phyloP scores from a whole-genome alignment of 768 basidiomycete genomes.

The Dendrothele bispora region DNA sequence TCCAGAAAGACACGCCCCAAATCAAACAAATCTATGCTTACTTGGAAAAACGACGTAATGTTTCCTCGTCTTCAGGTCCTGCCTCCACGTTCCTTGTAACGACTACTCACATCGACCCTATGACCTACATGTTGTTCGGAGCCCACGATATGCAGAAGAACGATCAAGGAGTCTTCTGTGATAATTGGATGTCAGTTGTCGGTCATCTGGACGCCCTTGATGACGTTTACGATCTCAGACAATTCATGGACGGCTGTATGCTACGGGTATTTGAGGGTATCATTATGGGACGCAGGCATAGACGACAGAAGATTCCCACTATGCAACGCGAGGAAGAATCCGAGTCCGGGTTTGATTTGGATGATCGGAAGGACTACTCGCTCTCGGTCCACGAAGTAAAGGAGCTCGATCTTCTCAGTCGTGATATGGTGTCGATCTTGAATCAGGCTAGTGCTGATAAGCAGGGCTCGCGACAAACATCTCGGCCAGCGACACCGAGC shows the following conservation, averaged over 20 bases:
- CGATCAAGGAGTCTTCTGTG: conserved; percentile 78
- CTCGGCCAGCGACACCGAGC: conserved; percentile 63
- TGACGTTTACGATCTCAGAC: conserved; percentile 80
- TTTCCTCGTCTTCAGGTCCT: conserved; percentile 42
- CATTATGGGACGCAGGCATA: conserved; percentile 40
- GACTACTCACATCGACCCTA: conserved; percentile 83
- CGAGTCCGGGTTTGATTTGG: conserved; percentile 62
- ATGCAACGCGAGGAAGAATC: conserved; percentile 48
- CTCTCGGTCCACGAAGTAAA: conserved; percentile 68
- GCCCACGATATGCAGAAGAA: conserved; percentile 75
- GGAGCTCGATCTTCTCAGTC: conserved; percentile 74
- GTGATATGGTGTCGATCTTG: conserved; percentile 71
- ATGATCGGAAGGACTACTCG: conserved; percentile 44
- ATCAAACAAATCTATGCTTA: conserved; percentile 83
- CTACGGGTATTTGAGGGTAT: conserved; percentile 91
- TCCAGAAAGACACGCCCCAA: conserved; percentile 23
- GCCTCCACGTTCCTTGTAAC: conserved; percentile 73
- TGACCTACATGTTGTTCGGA: conserved; percentile 91
- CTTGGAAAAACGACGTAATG: conserved; percentile 80
- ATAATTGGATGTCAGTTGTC: conserved; percentile 86
- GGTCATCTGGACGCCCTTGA: conserved; percentile 75
- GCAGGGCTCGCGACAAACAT: conserved; percentile 57
- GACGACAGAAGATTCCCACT: conserved; percentile 29
- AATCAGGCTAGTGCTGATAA: conserved; percentile 72
- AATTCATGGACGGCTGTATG: conserved; percentile 79